Evolutionary conservation across 306 rosid genomes (phyloP).

Genomic region (Heteromeles arbutifolia): DNA sequence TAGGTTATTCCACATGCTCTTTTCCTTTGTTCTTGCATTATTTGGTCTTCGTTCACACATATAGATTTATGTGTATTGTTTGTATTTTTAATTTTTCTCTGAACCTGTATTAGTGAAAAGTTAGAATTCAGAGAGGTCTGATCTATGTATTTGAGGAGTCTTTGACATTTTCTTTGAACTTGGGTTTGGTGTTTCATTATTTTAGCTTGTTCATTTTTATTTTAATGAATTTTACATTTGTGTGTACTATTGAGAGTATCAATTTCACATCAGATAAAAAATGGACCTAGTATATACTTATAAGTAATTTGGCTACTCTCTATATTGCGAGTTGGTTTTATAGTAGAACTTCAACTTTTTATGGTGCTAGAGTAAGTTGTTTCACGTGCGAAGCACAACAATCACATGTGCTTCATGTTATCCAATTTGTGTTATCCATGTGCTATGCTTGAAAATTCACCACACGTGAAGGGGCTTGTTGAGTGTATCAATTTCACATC

Average conservation of each 20-base stretch:
- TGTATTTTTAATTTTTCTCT: background rate
- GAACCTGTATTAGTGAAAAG: background rate
- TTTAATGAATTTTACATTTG: background rate
- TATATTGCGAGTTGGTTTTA: no score
- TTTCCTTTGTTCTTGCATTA: background rate
- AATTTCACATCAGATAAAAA: no score
- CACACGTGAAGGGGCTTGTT: rapidly evolving
- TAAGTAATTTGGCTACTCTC: no score
- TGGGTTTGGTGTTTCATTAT: background rate
- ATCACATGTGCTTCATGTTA: no score
- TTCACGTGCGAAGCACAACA: no score
- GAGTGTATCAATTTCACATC: no score
- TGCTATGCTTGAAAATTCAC: no score
- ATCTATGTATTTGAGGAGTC: background rate
- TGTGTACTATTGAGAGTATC: no score
- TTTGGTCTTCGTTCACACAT: slow-evolving; percentile 22
- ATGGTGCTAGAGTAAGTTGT: no score
- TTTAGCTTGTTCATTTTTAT: background rate
- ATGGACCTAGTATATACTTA: no score
- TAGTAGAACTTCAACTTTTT: no score
- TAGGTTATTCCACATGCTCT: slow-evolving; percentile 36
- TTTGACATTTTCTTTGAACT: background rate
- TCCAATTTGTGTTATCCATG: no score
- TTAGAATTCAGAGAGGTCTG: background rate
- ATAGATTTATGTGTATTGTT: background rate